phyloP scores from a whole-genome alignment of 352 stramenopile genomes.

The Phytophthora melonis region DNA sequence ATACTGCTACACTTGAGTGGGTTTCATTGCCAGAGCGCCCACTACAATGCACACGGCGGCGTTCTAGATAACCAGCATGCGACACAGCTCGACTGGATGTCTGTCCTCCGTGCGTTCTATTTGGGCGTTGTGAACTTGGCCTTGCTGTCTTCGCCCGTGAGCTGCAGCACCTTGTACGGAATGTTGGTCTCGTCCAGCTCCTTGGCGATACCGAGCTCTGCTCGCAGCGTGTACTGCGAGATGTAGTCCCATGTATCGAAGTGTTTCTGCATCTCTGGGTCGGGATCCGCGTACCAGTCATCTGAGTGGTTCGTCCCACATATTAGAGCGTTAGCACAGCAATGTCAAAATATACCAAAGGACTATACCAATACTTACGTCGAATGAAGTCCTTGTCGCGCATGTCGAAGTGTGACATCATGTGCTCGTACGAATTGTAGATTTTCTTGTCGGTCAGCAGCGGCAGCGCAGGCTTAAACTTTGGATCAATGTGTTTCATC shows the following conservation, averaged over 20 bases:
- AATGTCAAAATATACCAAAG: background rate
- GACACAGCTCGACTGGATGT: slow-evolving; percentile 1
- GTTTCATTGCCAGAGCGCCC: background rate
- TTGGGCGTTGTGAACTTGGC: slow-evolving; percentile 35
- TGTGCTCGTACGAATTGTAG: slow-evolving; percentile 88
- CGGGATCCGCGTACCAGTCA: slow-evolving; percentile 82
- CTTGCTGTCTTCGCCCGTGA: slow-evolving; percentile 79
- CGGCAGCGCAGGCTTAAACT: slow-evolving; percentile 74
- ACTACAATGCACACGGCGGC: slow-evolving; percentile 23
- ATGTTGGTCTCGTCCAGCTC: slow-evolving; percentile 89
- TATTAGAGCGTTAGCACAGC: background rate
- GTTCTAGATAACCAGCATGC: slow-evolving; percentile 28
- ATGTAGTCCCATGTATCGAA: slow-evolving; percentile 92
- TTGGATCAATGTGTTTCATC: slow-evolving; percentile 89
- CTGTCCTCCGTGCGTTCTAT: slow-evolving; percentile 26
- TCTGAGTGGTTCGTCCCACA: slow-evolving; percentile 36
- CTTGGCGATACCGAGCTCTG: slow-evolving; percentile 84
- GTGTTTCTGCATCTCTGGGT: slow-evolving; percentile 83
- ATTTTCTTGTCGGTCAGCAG: slow-evolving; percentile 83
- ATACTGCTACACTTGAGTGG: slow-evolving; percentile 38
- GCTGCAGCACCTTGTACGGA: slow-evolving; percentile 85
- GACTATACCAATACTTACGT: slow-evolving; percentile 53
- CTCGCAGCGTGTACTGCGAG: slow-evolving; percentile 81
- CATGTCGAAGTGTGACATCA: slow-evolving; percentile 91
- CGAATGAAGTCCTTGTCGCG: slow-evolving; percentile 87